Conservation (phyloP, 2,329 filamentous ascomycete species). For the Calonectria naviculata region DNA sequence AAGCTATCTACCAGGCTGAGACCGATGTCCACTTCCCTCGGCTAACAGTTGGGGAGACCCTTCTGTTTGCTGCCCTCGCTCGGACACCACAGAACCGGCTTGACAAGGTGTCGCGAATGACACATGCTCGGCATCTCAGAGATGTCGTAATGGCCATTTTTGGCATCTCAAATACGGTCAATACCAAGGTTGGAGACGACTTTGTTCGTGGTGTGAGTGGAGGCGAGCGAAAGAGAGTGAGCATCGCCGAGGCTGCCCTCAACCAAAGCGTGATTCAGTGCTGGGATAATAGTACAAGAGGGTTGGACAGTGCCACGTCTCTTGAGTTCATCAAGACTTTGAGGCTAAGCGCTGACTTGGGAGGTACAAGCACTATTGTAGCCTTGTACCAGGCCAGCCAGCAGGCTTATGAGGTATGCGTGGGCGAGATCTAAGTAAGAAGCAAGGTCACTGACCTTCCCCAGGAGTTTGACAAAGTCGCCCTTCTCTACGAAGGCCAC, state of each 20-base stretch:
- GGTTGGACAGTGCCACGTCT: slow-evolving; percentile 37
- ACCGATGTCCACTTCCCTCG: slow-evolving; percentile 28
- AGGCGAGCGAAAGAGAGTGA: slow-evolving; percentile 81
- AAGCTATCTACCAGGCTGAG: slow-evolving; percentile 29
- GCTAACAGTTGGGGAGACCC: slow-evolving; percentile 27
- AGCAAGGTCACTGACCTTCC: background rate
- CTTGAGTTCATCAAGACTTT: slow-evolving; percentile 34
- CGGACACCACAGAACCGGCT: slow-evolving; percentile 24
- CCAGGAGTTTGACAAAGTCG: slow-evolving; percentile 73
- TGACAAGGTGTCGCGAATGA: slow-evolving; percentile 9
- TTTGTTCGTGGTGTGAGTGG: slow-evolving; percentile 77
- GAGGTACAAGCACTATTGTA: slow-evolving; percentile 27
- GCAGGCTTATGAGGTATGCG: slow-evolving; percentile 54
- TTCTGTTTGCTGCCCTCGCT: slow-evolving; percentile 25
- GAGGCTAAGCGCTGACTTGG: slow-evolving; percentile 23
- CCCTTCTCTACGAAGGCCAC: slow-evolving; percentile 73
- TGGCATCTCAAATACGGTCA: slow-evolving; percentile 77
- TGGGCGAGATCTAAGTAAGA: background rate
- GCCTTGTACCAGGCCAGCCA: slow-evolving; percentile 70
- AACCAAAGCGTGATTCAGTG: slow-evolving; percentile 56
- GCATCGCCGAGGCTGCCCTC: slow-evolving; percentile 75
- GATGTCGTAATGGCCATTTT: slow-evolving; percentile 74
- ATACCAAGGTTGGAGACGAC: slow-evolving; percentile 78
- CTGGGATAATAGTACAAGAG: slow-evolving; percentile 43
- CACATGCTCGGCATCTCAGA: slow-evolving; percentile 58